Percentiles rank a stretch among this genome's conserved stretches.
Conservation (phyloP, 2,329 filamentous ascomycete genomes). For the Aureobasidium sp. region DNA sequence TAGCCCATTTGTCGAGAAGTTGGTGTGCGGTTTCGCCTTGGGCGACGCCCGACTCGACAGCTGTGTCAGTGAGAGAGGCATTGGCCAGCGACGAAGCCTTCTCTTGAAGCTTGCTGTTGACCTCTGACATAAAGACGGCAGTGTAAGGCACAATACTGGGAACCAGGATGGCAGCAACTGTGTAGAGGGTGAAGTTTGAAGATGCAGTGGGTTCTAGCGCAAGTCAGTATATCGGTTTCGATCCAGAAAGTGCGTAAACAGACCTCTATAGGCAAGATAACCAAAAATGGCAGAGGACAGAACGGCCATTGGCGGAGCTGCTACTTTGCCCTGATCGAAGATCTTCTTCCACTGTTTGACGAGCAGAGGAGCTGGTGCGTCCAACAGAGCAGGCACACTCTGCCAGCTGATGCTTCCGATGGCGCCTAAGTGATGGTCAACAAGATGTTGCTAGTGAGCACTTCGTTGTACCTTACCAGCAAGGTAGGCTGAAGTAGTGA, state of each 20-base stretch:
- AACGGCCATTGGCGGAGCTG: constrained; percentile 36
- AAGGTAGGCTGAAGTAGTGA: constrained; percentile 44
- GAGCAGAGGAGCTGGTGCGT: constrained; percentile 49
- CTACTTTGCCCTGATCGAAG: constrained; percentile 34
- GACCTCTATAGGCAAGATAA: constrained; percentile 42
- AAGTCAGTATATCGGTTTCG: neutral
- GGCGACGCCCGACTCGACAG: constrained; percentile 31
- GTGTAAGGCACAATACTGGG: constrained; percentile 48
- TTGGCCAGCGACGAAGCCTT: constrained; percentile 36
- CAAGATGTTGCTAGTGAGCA: neutral
- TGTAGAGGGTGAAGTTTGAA: constrained; percentile 37
- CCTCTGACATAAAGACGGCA: constrained; percentile 37
- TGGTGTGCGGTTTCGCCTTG: constrained; percentile 43
- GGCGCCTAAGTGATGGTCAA: neutral
- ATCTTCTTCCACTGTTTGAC: constrained; percentile 48
- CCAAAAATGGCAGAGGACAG: constrained; percentile 37
- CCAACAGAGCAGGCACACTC: constrained; percentile 46
- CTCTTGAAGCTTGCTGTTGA: constrained; percentile 43
- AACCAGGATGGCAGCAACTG: constrained; percentile 40
- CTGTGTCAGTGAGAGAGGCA: constrained; percentile 32
- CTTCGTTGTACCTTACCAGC: constrained; percentile 27
- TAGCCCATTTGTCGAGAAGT: constrained; percentile 49
- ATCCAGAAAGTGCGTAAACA: neutral
- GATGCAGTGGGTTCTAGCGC: constrained; percentile 25
- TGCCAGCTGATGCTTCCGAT: constrained; percentile 7